Conservation (phyloP, 2,329 filamentous ascomycete genomes). For the Aspergillus niger region DNA sequence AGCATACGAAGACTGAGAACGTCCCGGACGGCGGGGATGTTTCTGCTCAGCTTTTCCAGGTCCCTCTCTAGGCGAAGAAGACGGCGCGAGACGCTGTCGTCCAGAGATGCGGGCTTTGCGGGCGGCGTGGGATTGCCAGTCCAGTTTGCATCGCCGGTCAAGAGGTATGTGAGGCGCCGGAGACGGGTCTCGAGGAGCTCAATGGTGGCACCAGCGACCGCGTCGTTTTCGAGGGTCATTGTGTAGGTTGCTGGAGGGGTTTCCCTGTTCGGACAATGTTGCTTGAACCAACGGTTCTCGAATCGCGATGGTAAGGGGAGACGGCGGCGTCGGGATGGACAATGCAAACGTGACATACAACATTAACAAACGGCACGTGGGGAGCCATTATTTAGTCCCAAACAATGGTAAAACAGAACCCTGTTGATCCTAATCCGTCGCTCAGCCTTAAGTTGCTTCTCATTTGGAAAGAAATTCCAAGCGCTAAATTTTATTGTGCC, state of each 20-base stretch:
- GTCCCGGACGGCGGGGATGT: constrained; percentile 43
- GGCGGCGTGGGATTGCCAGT: constrained; percentile 40
- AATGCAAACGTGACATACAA: constrained; percentile 23
- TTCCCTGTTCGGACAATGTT: neutral
- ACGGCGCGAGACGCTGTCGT: constrained; percentile 44
- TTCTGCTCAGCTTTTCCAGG: constrained; percentile 40
- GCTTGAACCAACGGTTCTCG: neutral
- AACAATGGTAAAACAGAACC: constrained; percentile 1
- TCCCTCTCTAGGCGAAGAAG: constrained; percentile 42
- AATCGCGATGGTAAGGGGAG: neutral
- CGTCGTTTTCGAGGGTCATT: constrained; percentile 39
- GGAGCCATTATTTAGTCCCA: neutral
- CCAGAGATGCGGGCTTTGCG: constrained; percentile 36
- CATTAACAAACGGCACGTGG: constrained; percentile 3
- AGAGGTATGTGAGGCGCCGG: constrained; percentile 47
- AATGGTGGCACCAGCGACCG: constrained; percentile 43
- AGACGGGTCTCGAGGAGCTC: constrained; percentile 49
- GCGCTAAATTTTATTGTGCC: neutral
- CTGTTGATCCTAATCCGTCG: constrained; percentile 1
- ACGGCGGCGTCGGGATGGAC: neutral
- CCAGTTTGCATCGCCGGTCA: constrained; percentile 46
- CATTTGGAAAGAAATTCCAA: neutral
- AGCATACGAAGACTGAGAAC: constrained; percentile 45
- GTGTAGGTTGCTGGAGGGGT: constrained; percentile 2
- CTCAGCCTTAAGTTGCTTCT: neutral